Conservation (phyloP, 2,329 filamentous ascomycete species). For the Cyclaneusma minus region DNA sequence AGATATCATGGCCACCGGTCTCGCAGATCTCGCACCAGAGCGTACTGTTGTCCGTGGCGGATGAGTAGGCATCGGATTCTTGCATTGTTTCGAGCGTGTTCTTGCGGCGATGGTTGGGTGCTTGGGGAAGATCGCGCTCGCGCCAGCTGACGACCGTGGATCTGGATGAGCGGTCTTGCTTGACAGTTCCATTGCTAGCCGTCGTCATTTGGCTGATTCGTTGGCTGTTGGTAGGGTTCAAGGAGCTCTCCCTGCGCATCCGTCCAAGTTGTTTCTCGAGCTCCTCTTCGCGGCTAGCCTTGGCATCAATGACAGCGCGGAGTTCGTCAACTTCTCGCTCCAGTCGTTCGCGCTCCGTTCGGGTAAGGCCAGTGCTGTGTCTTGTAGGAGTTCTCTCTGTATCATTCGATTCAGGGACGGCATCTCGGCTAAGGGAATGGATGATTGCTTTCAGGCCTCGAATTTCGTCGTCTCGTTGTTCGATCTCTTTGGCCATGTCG, state of each 20-base stretch:
- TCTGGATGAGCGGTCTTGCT: constrained; percentile 39
- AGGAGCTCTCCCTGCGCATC: constrained; percentile 33
- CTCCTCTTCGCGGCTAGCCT: constrained; percentile 63
- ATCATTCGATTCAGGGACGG: constrained; percentile 21
- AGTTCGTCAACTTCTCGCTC: constrained; percentile 72
- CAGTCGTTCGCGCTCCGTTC: constrained; percentile 48
- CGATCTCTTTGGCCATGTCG: constrained; percentile 54
- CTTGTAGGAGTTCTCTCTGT: constrained; percentile 16
- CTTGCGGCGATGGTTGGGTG: constrained; percentile 27
- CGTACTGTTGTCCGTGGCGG: constrained; percentile 51
- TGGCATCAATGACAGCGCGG: constrained; percentile 55
- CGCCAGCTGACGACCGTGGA: constrained; percentile 46
- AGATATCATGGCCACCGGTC: constrained; percentile 77
- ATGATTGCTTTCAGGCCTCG: constrained; percentile 95
- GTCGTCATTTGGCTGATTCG: constrained; percentile 35
- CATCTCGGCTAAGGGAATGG: constrained; percentile 76
- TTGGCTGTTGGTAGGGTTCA: constrained; percentile 22
- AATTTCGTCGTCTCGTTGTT: constrained; percentile 95
- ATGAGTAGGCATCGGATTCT: constrained; percentile 55
- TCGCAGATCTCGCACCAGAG: constrained; percentile 96
- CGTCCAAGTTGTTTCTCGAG: constrained; percentile 67
- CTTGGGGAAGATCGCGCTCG: constrained; percentile 25
- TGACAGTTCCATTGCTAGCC: constrained; percentile 23
- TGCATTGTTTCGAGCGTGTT: constrained; percentile 51
- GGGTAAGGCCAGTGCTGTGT: constrained; percentile 30